Evolutionary conservation across 2,329 filamentous ascomycete genomes (phyloP), one percentile per base, ranked within the genome.

Genomic region (Berkeleyomyces rouxiae): DNA sequence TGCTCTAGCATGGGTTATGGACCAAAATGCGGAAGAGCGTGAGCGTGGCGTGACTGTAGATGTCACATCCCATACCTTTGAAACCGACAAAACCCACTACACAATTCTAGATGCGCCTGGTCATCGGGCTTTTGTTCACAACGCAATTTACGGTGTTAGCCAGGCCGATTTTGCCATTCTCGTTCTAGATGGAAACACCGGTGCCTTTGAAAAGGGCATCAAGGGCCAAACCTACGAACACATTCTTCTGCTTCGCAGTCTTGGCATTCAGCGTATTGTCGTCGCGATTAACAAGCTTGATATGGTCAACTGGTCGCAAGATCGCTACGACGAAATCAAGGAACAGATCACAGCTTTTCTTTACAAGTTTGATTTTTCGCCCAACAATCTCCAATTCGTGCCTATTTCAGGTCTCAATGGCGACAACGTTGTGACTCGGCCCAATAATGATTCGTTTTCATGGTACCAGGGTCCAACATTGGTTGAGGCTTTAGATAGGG

Each of bases 211-310:
- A 72, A 90, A 90, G 3, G 95, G 93, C 0, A 77, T 97, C 40
- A 92, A 88, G 70, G 93, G 93, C 0, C 93, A 99, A 71, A 99
- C 93, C 0, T 86, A 88, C 71, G 93, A 99, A 70, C 93, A 99
- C 71, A 90, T 93, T 4, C 75, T 97, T 13, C 80, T 99, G 0
- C 83, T 95, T 4, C 82, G 92, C 65, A 96, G 91, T 68, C 87
- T 97, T 76, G 93, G 93, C 0, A 86, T 99, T 1, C 87, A 92
- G 65, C 82, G 86, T 36, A 79, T 99, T 13, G 85, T 99, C 49
- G 87, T 99, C 37, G 91, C 89, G 1, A 83, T 99, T 65, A 99
- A 99, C 75, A 99, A 99, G 73, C 85, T 99, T 69, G 93, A 99
- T 71, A 86, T 85, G 13, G 84, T 92, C 5, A 76, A 78, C 4